Base-by-base conservation (phyloP, 345 rosid genomes). In the Adansonia digitata region DNA sequence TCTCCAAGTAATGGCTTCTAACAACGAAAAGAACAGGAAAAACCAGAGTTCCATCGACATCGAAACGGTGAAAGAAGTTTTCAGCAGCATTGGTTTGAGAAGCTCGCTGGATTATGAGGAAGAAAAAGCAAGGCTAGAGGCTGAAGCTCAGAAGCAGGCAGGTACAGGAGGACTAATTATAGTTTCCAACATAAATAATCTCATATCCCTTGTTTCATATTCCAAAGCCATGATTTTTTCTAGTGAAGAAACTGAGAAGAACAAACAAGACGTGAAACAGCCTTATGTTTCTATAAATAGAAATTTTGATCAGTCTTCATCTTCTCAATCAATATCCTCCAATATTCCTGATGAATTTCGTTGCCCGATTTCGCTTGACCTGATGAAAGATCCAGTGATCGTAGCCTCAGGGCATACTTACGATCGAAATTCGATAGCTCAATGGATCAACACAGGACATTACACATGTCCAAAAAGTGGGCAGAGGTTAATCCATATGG, bases 381-480 rank as follows among this genome's bases (percentile, higher is more conserved):
- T 90, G 84, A 86, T 90, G 89, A 86, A 77, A 61, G 92, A 90
- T 69, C 94, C 92, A 0, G 94, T 90, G 72, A 86, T 86, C 15
- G 86, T 90, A 34, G 83, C 89, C 2, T 90, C 94, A 0, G 92
- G 94, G 43, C 94, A 90, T 75, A 87, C 92, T 0, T 90, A 83
- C 43, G 90, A 90, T 69, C 84, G 90, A 24, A 83, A 59, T 71
- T 90, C 92, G 7, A 90, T 90, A 59, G 81, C 90, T 5, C 86
- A 82, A 39, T 90, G 95, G 95, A 86, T 90, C 74, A 85, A 88
- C 66, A 81, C 90, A 0, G 92, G 95, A 45, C 92, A 88, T 82
- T 87, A 85, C 27, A 85, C 89, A 0, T 90, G 95, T 82, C 95
- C 91, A 0, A 90, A 84, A 61, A 90, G 90, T 5, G 91, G 90